Base-by-base conservation (phyloP, 2,329 filamentous ascomycete genomes). In the Teratosphaeria viscida region DNA sequence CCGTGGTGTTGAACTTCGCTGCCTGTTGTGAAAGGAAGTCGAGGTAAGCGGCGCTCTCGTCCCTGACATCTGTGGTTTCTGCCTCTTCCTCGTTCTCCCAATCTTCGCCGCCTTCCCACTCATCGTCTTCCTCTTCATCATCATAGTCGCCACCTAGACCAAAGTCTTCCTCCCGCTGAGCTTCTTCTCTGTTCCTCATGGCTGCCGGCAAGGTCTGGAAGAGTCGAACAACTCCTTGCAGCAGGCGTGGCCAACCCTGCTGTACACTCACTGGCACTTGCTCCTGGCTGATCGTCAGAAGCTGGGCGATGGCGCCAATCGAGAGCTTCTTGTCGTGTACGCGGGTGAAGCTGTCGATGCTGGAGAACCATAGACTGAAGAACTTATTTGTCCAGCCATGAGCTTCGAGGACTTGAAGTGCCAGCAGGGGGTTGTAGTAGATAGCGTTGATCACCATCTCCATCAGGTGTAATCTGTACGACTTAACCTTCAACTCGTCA, bases 311-410 rank as follows among this genome's bases (percentile, higher is more conserved):
- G 54, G 92, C 92, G 19, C 92, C 89, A 68, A 99, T 96, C 63
- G 90, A 96, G 29, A 99, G 81, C 80, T 96, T 99, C 83, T 99
- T 99, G 79, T 99, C 94, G 73, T 99, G 94, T 2, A 99, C 94
- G 52, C 94, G 84, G 57, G 85, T 89, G 77, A 99, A 97, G 69
- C 85, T 87, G 63, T 95, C 88, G 78, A 99, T 99, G 77, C 87
- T 95, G 52, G 90, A 90, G 75, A 99, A 99, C 94, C 94, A 99
- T 61, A 95, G 79, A 75, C 90, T 96, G 80, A 99, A 99, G 78
- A 99, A 99, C 72, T 95, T 95, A 77, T 97, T 97, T 6, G 94
- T 97, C 92, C 92, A 96, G 62, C 85, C 87, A 70, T 95, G 92
- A 57, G 81, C 78, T 77, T 99, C 94, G n/a, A 99, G 82, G 43